Conservation (phyloP, 495 filamentous ascomycete genomes). For the Penicillium parvum region DNA sequence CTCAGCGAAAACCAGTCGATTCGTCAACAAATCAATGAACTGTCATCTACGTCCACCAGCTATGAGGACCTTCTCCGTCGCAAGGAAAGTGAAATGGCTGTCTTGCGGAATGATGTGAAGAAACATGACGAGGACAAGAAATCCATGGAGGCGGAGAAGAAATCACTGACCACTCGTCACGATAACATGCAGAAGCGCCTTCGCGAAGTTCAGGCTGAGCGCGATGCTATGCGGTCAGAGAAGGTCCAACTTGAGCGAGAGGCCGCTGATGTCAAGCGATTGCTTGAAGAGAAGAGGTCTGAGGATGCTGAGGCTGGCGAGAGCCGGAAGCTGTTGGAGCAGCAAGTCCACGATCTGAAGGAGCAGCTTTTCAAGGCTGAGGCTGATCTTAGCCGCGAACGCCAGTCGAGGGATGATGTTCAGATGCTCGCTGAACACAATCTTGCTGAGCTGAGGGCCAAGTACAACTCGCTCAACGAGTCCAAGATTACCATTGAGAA, state of each 20-base stretch:
- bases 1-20: conserved; percentile 78
- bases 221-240: conserved; percentile 80
- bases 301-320: conserved; percentile 85
- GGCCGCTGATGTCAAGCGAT: conserved; percentile 77
- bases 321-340: conserved; percentile 79
- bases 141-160: conserved; percentile 70
- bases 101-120: conserved; percentile 78
- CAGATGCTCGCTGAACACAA: conserved; percentile 89
- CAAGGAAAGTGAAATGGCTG: conserved; percentile 88
- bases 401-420: conserved; percentile 94
- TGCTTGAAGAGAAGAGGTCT: conserved; percentile 82
- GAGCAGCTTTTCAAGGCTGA: conserved; percentile 78
- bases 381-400: conserved; percentile 82
- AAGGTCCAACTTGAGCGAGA: conserved; percentile 80
- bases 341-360: conserved; percentile 84
- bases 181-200: conserved; percentile 75
- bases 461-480: conserved; percentile 84
- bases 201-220: conserved; percentile 79
- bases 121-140: conserved; percentile 73
- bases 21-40: conserved; percentile 76
- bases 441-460: conserved; percentile 70
- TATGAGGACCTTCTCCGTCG: conserved; percentile 90
- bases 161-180: conserved; percentile 63
- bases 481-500: conserved; percentile 97
- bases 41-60: conserved; percentile 86